Percentiles rank a stretch among this genome's conserved stretches.
These are phyloP conservation scores for Glutinoglossum americanum DNA, from an alignment of 495 filamentous ascomycete genomes.

Conservation along the genomic window DNA sequence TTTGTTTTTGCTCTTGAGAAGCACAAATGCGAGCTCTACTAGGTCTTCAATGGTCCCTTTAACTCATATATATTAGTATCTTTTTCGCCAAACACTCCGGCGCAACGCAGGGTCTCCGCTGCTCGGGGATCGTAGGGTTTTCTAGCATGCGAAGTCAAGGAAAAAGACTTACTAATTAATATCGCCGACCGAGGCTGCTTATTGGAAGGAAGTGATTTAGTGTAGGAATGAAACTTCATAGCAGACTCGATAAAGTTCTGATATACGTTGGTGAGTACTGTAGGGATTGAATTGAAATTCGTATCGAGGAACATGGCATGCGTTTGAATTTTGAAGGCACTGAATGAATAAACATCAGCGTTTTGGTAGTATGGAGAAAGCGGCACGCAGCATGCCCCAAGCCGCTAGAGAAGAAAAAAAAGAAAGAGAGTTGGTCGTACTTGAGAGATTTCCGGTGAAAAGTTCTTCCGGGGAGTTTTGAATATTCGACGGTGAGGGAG, in stretches of 20 bases:
- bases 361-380: neutral
- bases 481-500: constrained; percentile 57
- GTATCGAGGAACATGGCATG: constrained; percentile 83
- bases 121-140: too few species aligned
- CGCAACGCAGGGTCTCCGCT: too few species aligned
- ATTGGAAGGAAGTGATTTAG: constrained; percentile 31
- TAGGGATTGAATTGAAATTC: constrained; percentile 43
- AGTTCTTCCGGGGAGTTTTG: constrained; percentile 41
- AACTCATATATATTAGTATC: neutral
- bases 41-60: constrained; percentile 44
- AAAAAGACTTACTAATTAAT: constrained; percentile 34
- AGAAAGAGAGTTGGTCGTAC: constrained; percentile 13
- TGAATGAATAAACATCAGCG: constrained; percentile 5
- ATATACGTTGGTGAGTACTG: constrained; percentile 53
- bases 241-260: constrained; percentile 53
- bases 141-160: too few species aligned
- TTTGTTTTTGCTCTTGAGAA: constrained; percentile 39
- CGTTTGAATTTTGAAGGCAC: constrained; percentile 66
- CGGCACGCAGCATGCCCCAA: neutral
- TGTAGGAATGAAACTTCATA: constrained; percentile 68
- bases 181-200: constrained; percentile 32
- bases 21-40: constrained; percentile 36
- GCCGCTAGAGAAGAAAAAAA: neutral
- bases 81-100: neutral
- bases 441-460: constrained; percentile 64